Conservation (phyloP, 257 asterid genomes). For the Cynanchum wilfordii region DNA sequence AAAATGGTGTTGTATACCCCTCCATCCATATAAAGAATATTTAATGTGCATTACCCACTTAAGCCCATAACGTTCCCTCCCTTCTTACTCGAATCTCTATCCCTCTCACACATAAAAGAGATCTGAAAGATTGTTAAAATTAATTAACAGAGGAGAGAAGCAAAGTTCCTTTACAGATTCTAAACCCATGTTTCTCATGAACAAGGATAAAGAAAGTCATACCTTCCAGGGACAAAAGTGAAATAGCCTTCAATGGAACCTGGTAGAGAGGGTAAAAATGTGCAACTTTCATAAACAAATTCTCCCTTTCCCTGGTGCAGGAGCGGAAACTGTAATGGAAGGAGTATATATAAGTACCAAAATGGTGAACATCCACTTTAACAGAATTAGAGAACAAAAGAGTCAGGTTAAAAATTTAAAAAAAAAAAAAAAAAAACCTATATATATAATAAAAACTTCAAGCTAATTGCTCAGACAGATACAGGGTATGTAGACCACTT, state of each 20-base stretch:
- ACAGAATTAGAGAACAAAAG: background rate
- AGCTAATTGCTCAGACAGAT: background rate
- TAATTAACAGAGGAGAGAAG: background rate
- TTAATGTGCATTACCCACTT: no score
- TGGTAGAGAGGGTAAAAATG: conserved; percentile 32
- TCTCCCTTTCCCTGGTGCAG: conserved; percentile 70
- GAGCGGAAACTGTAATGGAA: conserved; percentile 64
- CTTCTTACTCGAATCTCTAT: background rate
- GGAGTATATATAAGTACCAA: background rate
- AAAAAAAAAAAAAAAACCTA: no score
- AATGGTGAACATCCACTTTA: background rate
- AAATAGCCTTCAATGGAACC: conserved; percentile 86
- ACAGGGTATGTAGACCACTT: background rate
- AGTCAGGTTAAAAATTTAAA: background rate
- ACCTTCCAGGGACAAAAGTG: conserved; percentile 96
- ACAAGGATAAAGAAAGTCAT: conserved; percentile 7
- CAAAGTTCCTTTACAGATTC: background rate
- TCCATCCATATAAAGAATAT: no score
- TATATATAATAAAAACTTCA: background rate
- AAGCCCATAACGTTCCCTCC: no score
- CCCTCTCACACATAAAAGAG: background rate
- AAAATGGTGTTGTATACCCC: no score
- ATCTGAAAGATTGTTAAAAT: background rate
- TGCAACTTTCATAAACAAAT: conserved; percentile 75
- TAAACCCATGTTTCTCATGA: background rate